Evolutionary conservation across 176 grass and related monocot species (phyloP), one percentile per base, ranked within the genome.

Genomic region (Phragmites australis): DNA sequence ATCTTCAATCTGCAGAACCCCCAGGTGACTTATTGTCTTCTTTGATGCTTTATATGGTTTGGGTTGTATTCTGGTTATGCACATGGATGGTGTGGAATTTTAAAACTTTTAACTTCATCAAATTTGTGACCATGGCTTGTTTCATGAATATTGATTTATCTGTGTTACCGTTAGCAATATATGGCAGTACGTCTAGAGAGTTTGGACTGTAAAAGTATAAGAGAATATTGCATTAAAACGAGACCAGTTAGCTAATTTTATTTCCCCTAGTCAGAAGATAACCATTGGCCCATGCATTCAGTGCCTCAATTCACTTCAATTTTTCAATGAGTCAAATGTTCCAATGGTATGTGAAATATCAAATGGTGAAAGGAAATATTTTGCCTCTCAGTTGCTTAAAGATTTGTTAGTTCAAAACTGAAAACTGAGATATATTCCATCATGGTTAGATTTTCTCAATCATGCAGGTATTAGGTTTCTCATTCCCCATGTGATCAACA

Each of bases 1-100:
- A 65, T 98, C 65, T 98, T 85, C 88, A 91, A 94, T 65, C 83
- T 93, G 53, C 90, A 93, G 67, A 98, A 93, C 68, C 95, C 92
- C 66, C 88, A 98, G 92, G 92, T 98, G 59, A 58, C 22, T 50
- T 81, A 47, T 74, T 74, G 21, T 37, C 57, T 17, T 79, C 1
- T 30, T 13, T 58, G 18, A 23, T 56, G 23, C 30, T 67, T n/a
- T 6, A 43, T 31, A 42, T 66, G 47, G 16, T 75, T 51, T 65
- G 37, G 10, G 9, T 37, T 66, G 1, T 58, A 51, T 66, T 68
- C 30, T 50, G 30, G n/a, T 55, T 65, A 34, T 66, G 21, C 42
- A 50, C 8, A 62, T 44, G 22, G 42, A 72, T 78, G 32, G 12
- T 66, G 17, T 56, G 40, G 42, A 77, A 34, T 50, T 63, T 61